Base-by-base conservation (phyloP, 495 filamentous ascomycete genomes). In the Darksidea phi region DNA sequence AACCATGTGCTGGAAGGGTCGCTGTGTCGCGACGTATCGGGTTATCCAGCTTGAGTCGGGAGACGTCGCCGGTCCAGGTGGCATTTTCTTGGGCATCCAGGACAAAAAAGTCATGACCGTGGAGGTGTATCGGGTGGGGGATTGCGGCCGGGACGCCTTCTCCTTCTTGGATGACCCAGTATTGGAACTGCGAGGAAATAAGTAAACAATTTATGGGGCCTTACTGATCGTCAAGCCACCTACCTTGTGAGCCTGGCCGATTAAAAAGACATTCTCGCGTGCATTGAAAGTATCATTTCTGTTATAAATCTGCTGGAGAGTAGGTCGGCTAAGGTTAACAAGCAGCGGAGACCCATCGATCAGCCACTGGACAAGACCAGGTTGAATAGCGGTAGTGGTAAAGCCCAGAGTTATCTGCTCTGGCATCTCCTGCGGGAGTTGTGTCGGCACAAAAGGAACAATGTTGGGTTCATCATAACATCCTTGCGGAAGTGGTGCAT, bases 71-170 rank as follows among this genome's bases (percentile, higher is more conserved):
- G 18, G 48, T 46, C 66, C 66, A 72, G 8, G 24, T 57, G 0
- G 69, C 67, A 20, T 59, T 64, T 34, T 32, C 51, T 15, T 63
- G 58, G 17, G 47, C 47, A 34, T 71, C 73, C 21, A 76, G 72
- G 26, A 75, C 62, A 50, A 66, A 74, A 55, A 75, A 76, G 56
- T 75, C 72, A 61, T 76, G 74, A 10, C 74, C 74, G 56, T 76
- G 74, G n/a, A 76, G 62, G 62, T 76, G 74, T 67, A 76, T 72
- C 1, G 74, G 74, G 41, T 76, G 73, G n/a, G 68, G 68, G 15
- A 76, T 49, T 2, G 65, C 63, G 0, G 68, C 64, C 24, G 43
- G 54, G 21, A 15, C 45, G 6, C 17, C 25, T 6, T 20, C 46
- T 25, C 32, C 38, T 64, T 73, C 71, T 47, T 73, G 73, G 54